Evolutionary conservation across 2,329 filamentous ascomycete species (phyloP).

Genomic region (Biscogniauxia sp.): DNA sequence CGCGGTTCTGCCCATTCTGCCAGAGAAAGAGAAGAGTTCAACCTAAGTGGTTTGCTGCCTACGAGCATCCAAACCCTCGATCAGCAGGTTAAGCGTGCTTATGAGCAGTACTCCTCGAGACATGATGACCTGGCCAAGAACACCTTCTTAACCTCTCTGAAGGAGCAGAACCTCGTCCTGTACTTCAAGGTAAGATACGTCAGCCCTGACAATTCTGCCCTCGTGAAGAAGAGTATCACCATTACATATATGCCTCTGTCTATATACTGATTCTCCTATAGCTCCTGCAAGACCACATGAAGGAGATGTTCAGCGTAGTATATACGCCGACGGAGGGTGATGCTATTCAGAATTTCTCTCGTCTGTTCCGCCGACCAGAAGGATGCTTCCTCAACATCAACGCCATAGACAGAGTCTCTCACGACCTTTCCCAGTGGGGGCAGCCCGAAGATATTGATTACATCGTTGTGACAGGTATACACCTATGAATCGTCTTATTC

Average conservation of each 20-base stretch:
- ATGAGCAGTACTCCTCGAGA: slow-evolving; percentile 70
- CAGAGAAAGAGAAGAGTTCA: slow-evolving; percentile 83
- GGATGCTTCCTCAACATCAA: slow-evolving; percentile 79
- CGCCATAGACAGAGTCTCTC: slow-evolving; percentile 62
- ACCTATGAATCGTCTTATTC: not conserved
- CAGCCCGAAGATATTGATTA: slow-evolving; percentile 75
- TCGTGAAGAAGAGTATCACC: not conserved
- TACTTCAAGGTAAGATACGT: slow-evolving; percentile 63
- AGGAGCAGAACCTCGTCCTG: slow-evolving; percentile 80
- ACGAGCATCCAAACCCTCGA: slow-evolving; percentile 71
- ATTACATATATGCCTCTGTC: too few relatives aligned
- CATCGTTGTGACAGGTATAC: slow-evolving; percentile 76
- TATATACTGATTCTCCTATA: slow-evolving; percentile 31
- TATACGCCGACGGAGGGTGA: slow-evolving; percentile 91
- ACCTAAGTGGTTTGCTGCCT: slow-evolving; percentile 71
- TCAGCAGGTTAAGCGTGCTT: slow-evolving; percentile 73
- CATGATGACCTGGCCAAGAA: slow-evolving; percentile 65
- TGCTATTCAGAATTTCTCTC: slow-evolving; percentile 80
- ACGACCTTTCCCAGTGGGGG: slow-evolving; percentile 67
- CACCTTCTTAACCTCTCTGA: slow-evolving; percentile 44
- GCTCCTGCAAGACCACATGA: slow-evolving; percentile 73
- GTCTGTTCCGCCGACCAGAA: slow-evolving; percentile 73
- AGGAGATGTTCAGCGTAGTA: slow-evolving; percentile 87
- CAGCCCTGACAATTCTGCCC: not conserved
- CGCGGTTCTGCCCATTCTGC: slow-evolving; percentile 80